Evolutionary conservation across 169 alveolate species (phyloP), one percentile per base, ranked within the genome.

Genomic region (Eimeria falciformis): DNA sequence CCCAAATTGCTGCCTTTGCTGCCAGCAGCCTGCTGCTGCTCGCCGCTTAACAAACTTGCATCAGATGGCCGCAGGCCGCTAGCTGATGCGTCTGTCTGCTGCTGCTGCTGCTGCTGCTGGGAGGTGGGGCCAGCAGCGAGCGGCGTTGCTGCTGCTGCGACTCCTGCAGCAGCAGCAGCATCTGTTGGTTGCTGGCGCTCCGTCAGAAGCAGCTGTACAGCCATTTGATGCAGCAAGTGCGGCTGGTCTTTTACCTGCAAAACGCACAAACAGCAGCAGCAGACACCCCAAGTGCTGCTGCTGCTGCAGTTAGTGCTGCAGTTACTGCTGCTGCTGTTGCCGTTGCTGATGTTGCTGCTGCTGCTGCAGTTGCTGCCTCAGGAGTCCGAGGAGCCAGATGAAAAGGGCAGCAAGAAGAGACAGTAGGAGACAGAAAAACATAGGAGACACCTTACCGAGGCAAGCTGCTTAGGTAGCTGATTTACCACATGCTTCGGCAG

Each of bases 211-310:
- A 75, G 33, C 65, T 75, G 84, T 37, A 75, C 65, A 27, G 66
- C 84, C 84, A 75, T 9, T 9, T 75, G 84, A 33, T 75, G 84
- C 84, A 75, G 84, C 84, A 75, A 43, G 65, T 37, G 84, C 62
- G 84, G 43, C 84, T 75, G 84, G 33, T 23, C 84, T 5, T 65
- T 40, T 5, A 75, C 45, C 84, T 75, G 84, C 65, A 23, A n/a
- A n/a, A n/a, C 33, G 40, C 23, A 75, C 66, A 75, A 5, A 0
- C 84, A 75, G 84, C 84, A 17, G 65, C 79, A 33, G 1, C 11
- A 62, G 55, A 69, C 55, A 0, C 37, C 27, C 18, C 18, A 0
- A 12, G 62, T 50, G 11, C 23, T 50, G 11, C 62, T 50, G 11
- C 2, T 62, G 17, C 33, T n/a, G 17, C 33, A n/a, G 73, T 14